Evolutionary conservation across 805 yeast species (phyloP).

Genomic region (Helenozyma baotianmanensis): DNA sequence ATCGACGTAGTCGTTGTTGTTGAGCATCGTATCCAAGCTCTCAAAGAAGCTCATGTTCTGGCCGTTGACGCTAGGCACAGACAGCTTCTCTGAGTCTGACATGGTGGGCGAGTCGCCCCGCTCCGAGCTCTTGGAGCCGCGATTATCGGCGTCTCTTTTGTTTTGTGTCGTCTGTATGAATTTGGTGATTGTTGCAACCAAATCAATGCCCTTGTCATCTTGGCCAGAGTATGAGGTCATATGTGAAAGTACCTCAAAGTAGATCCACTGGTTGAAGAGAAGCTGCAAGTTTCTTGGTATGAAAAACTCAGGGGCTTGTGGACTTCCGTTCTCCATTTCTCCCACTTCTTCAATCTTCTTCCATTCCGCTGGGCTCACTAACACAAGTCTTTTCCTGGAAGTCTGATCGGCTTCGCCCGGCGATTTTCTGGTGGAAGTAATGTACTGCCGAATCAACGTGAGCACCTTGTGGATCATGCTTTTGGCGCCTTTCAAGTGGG

Average conservation of each 20-base stretch:
- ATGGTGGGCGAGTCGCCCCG: slow-evolving; percentile 5
- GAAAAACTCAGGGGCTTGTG: slow-evolving; percentile 4
- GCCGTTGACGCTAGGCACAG: slow-evolving; percentile 3
- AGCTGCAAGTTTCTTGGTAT: slow-evolving; percentile 46
- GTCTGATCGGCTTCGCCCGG: slow-evolving; percentile 1
- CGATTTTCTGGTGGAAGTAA: slow-evolving; percentile 1
- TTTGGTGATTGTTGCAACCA: slow-evolving; percentile 37
- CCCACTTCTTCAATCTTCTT: slow-evolving; percentile 17
- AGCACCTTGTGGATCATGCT: slow-evolving; percentile 51
- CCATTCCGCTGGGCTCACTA: slow-evolving; percentile 33
- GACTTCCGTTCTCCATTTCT: background rate
- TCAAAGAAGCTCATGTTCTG: slow-evolving; percentile 30
- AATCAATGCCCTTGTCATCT: slow-evolving; percentile 41
- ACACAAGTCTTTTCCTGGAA: slow-evolving; percentile 21
- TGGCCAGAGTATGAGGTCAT: slow-evolving; percentile 50
- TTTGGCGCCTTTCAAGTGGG: slow-evolving; percentile 64
- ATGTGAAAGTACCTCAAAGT: slow-evolving; percentile 63
- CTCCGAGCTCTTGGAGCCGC: slow-evolving; percentile 1
- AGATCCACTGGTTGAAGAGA: slow-evolving; percentile 61
- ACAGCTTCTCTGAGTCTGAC: slow-evolving; percentile 23
- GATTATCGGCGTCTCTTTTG: slow-evolving; percentile 7
- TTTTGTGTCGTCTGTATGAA: slow-evolving; percentile 22
- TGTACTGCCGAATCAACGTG: slow-evolving; percentile 22
- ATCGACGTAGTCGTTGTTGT: slow-evolving; percentile 45
- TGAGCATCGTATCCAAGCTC: slow-evolving; percentile 34